Base-by-base conservation (phyloP, 2,329 filamentous ascomycete species). In the Trichoderma simmonsii region DNA sequence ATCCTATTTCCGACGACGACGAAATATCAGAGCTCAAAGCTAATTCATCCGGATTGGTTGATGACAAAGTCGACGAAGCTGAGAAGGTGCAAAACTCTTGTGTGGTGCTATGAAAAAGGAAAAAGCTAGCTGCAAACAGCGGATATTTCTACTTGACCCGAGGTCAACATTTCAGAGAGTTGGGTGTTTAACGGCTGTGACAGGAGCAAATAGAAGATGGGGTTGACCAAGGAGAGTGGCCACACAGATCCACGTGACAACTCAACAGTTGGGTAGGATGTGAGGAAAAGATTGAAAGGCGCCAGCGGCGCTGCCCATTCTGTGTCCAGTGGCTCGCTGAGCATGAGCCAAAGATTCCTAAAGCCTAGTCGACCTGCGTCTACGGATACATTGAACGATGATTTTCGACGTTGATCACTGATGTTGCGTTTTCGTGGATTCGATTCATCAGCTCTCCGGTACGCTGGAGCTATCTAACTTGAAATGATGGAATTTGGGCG, bases 351-450 rank as follows among this genome's bases (percentile, higher is more conserved):
- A 75, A 85, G 82, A 72, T 90, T 90, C 72, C 77, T 88, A 28
- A 84, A 81, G 73, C 86, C 84, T 14, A 76, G 82, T 8, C 77
- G 78, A 28, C 79, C 80, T 15, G 66, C 75, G 15, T 77, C 76
- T 18, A 67, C 77, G 9, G 75, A 76, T 11, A 74, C 75, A 3
- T 54, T 77, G 6, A 83, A 85, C 62, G 85, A 88, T 43, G 91
- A 94, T 75, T 82, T 85, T 62, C 88, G 92, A 68, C 94, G 95
- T 3, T 98, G 95, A 14, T 14, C 21, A 14, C 21, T 54, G 2
- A 12, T 54, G 6, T 24, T 3, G n/a, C n/a, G 4, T 24, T 54
- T 24, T 54, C 11, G 2, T 21, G 11, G 11, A 14, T 54, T 54
- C 5, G 11, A 24, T 2, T 14, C 48, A 1, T 3, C 11, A 24